Base-by-base conservation (phyloP, 2,329 filamentous ascomycete genomes). In the Aquanectria penicillioides region DNA sequence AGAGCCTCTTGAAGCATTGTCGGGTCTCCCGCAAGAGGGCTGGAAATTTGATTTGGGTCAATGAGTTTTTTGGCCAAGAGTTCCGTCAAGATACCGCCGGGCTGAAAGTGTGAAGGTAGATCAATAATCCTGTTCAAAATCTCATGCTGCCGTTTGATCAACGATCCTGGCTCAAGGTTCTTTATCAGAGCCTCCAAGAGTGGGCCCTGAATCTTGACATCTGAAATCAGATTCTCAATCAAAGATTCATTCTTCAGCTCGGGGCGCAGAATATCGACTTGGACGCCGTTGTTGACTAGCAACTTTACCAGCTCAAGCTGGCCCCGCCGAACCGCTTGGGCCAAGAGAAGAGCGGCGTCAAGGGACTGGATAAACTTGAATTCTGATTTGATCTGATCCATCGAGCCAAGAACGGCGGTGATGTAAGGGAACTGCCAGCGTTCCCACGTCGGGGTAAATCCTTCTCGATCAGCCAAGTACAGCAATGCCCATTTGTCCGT, bases 1-100 rank as follows among this genome's bases (percentile, higher is more conserved):
- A 68, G 62, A 3, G 65, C 58, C 40, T 59, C 47, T 5, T 41
- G 49, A 8, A 69, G 34, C 54, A 69, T 53, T 12, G 66, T 41
- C 9, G 15, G 33, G 4, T 38, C 26, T 31, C 6, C n/a, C n/a
- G n/a, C n/a, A n/a, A n/a, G 9, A 43, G 50, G 23, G 26, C 5
- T 26, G 8, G 31, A 15, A 6, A 37, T 28, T 4, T 44, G 36
- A 8, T 69, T 66, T 2, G 62, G 54, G 6, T 69, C 58, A 23
- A 69, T 59, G 10, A 58, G 13, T 1, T 61, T 59, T 8, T 49
- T 41, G 4, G 44, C 25, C n/a, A 69, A 38, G 1, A 69, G 18
- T 3, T 48, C 38, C 3, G 22, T 29, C 5, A 69, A 11, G 3
- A 68, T 13, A 2, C 38, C 33, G 15, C 38, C 34, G 1, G 67